Conservation (phyloP, 139 green algal species). For the Micromonas commoda region DNA sequence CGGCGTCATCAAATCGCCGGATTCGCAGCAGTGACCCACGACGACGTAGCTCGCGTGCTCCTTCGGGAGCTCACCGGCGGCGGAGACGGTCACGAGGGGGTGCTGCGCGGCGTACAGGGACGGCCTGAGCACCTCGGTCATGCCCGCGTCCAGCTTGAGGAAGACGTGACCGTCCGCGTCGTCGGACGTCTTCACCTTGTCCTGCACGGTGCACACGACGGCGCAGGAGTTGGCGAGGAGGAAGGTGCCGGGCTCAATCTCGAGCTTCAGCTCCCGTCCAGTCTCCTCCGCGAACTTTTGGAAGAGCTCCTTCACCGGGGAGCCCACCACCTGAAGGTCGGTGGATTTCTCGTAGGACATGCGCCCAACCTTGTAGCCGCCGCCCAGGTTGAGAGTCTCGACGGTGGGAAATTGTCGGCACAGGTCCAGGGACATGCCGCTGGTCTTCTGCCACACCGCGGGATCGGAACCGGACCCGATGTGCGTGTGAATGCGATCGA, state of each 20-base stretch:
- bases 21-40: slow-evolving; percentile 41
- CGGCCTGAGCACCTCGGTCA: slow-evolving; percentile 38
- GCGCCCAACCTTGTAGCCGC: slow-evolving; percentile 40
- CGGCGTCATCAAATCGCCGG: slow-evolving; percentile 31
- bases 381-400: slow-evolving; percentile 35
- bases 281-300: slow-evolving; percentile 31
- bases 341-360: slow-evolving; percentile 34
- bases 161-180: slow-evolving; percentile 32
- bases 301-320: slow-evolving; percentile 31
- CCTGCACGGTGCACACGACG: slow-evolving; percentile 33
- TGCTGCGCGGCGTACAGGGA: slow-evolving; percentile 37
- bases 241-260: slow-evolving; percentile 41
- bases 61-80: neutral
- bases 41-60: slow-evolving; percentile 30
- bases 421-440: slow-evolving; percentile 30
- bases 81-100: slow-evolving; percentile 27
- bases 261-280: slow-evolving; percentile 32
- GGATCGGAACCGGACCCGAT: slow-evolving; percentile 36
- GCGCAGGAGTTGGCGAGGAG: slow-evolving; percentile 37
- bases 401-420: slow-evolving; percentile 31
- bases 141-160: slow-evolving; percentile 36
- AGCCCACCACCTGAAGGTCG: slow-evolving; percentile 29
- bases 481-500: slow-evolving; percentile 40
- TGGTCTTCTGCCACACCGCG: slow-evolving; percentile 35
- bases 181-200: slow-evolving; percentile 22